These are phyloP conservation scores for Entomophthora muscae DNA, from an alignment of 371 early-diverging fungal species.

Conservation along the genomic window DNA sequence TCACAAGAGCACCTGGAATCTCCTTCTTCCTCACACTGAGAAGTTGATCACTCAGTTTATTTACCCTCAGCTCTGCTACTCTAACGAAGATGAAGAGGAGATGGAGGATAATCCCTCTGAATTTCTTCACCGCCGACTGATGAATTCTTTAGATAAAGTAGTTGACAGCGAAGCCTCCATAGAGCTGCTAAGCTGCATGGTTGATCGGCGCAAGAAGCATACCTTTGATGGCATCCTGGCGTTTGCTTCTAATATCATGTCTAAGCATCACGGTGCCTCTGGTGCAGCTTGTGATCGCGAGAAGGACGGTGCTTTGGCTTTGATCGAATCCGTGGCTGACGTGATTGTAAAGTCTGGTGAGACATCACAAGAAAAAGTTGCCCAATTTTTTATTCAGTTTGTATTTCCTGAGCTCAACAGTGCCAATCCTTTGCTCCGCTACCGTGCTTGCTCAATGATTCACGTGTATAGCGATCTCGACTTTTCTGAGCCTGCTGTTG, in stretches of 20 bases:
- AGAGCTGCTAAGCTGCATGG: slow-evolving; percentile 47
- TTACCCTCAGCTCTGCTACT: slow-evolving; percentile 76
- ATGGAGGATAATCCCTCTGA: slow-evolving; percentile 85
- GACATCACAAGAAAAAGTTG: slow-evolving; percentile 41
- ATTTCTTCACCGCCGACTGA: slow-evolving; percentile 44
- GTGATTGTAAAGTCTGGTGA: slow-evolving; percentile 21
- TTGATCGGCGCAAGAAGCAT: slow-evolving; percentile 48
- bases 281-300: slow-evolving; percentile 15
- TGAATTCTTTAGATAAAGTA: slow-evolving; percentile 5
- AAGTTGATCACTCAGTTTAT: slow-evolving; percentile 60
- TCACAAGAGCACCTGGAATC: slow-evolving; percentile 70
- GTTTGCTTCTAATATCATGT: slow-evolving; percentile 41
- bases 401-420: slow-evolving; percentile 77
- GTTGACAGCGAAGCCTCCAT: not conserved
- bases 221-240: slow-evolving; percentile 56
- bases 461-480: slow-evolving; percentile 20
- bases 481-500: slow-evolving; percentile 22
- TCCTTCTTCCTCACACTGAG: slow-evolving; percentile 63
- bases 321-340: slow-evolving; percentile 51
- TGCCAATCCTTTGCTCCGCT: slow-evolving; percentile 56
- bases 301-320: slow-evolving; percentile 76
- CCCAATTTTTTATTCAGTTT: slow-evolving; percentile 55
- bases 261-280: slow-evolving; percentile 9
- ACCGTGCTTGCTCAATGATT: slow-evolving; percentile 28
- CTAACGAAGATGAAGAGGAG: slow-evolving; percentile 54